Evolutionary conservation across 306 rosid genomes (phyloP).

Genomic region (Cucurbita moschata): DNA sequence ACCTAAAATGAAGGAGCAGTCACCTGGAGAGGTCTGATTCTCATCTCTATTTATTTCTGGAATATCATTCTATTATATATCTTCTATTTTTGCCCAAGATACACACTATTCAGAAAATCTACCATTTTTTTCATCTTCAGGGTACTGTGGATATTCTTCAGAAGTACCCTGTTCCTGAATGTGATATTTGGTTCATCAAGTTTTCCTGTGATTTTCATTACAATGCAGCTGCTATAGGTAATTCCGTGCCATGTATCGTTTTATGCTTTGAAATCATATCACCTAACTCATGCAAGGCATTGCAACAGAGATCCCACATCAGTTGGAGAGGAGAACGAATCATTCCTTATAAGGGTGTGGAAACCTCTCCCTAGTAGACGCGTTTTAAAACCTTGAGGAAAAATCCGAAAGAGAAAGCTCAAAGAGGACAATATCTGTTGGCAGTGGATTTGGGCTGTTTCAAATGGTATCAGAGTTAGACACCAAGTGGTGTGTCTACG

Average conservation of each 20-base stretch:
- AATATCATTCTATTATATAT: neutral
- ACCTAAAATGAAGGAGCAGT: conserved; percentile 83
- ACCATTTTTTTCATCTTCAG: conserved; percentile 23
- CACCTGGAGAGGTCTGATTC: conserved; percentile 77
- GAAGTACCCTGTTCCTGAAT: conserved; percentile 88
- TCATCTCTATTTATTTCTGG: conserved; percentile 1
- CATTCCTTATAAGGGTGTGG: too few species aligned
- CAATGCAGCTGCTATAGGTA: conserved; percentile 70
- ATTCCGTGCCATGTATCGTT: neutral
- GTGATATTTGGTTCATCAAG: conserved; percentile 97
- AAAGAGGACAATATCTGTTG: too few species aligned
- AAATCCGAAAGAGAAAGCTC: too few species aligned
- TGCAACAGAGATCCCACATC: neutral
- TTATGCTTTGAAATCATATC: neutral
- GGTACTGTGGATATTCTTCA: conserved; percentile 84
- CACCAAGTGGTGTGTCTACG: too few species aligned
- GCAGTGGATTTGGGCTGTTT: too few species aligned
- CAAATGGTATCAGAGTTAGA: too few species aligned
- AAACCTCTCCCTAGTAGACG: too few species aligned
- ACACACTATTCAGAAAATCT: neutral
- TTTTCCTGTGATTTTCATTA: conserved; percentile 86
- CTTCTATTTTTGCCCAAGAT: neutral
- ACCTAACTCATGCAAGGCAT: neutral
- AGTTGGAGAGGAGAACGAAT: too few species aligned
- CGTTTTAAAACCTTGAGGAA: too few species aligned